Base-by-base conservation (phyloP, 345 rosid genomes). In the Murraya paniculata region DNA sequence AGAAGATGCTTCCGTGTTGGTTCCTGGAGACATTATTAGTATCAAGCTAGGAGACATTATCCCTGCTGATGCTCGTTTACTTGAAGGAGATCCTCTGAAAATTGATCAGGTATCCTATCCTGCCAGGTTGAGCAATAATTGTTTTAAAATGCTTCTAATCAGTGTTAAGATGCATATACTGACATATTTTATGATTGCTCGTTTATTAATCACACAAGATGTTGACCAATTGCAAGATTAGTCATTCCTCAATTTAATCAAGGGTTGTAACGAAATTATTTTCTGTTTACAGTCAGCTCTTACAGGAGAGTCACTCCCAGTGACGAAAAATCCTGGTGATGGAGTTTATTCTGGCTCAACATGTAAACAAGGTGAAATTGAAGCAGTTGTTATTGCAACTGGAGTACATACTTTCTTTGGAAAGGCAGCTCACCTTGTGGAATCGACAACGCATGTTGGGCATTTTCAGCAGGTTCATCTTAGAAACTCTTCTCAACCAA, bases 361-460 rank as follows among this genome's bases (percentile, higher is more conserved):
- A 30, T 94, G 97, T 60, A 94, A 94, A 80, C 95, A 90, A 91
- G 98, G 98, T 56, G 98, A 95, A 74, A 90, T 95, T 28, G 98
- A 95, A 84, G 98, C 97, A 22, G 90, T 95, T 67, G 93, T 93
- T 48, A 93, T 91, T 19, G 98, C 97, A 1, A 94, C 98, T 19
- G 98, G 98, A 74, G 97, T 94, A 3, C 94, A 85, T 67, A 94
- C 97, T 75, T 94, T 94, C 94, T 94, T 94, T 19, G 97, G 98
- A 56, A 94, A 90, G 82, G 98, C 97, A 3, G 98, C 97, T 84
- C 96, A 94, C 87, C 97, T 94, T 79, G 97, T 94, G n/a, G 98
- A 94, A 70, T 81, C 69, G 73, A 94, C 98, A 31, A 90, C 87
- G 6, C 95, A 94, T 73, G 86, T 92, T 79, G 98, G 98, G 38